Conservation (phyloP, 208 protist genomes). For the Histomonas meleagridis region DNA sequence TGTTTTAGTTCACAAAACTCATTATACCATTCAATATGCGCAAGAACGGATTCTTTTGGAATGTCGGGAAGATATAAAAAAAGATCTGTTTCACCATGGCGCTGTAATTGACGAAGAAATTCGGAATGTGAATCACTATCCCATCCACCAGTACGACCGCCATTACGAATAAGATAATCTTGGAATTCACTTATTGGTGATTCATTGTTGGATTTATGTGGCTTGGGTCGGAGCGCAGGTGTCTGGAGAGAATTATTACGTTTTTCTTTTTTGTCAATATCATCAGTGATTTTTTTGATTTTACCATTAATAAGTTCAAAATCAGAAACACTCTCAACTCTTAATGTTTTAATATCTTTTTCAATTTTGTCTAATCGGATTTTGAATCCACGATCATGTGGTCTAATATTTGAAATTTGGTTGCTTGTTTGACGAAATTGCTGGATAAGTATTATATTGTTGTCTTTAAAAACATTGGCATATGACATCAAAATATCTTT, state of each 20-base stretch:
- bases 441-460: neutral
- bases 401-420: neutral
- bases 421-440: neutral
- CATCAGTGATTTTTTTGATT: neutral
- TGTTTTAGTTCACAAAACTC: neutral
- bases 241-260: neutral
- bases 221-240: neutral
- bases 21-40: neutral
- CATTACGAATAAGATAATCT: neutral
- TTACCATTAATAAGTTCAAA: neutral
- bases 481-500: neutral
- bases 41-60: neutral
- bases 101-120: neutral
- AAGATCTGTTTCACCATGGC: neutral
- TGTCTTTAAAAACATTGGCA: neutral
- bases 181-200: slow-evolving; percentile 7
- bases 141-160: neutral
- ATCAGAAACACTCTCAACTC: neutral
- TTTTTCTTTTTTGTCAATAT: neutral
- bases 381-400: neutral
- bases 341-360: neutral
- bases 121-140: neutral
- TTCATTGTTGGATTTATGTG: neutral
- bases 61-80: neutral
- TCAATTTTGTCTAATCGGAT: neutral